Conservation (phyloP, 306 rosid species). For the Trifolium repens region DNA sequence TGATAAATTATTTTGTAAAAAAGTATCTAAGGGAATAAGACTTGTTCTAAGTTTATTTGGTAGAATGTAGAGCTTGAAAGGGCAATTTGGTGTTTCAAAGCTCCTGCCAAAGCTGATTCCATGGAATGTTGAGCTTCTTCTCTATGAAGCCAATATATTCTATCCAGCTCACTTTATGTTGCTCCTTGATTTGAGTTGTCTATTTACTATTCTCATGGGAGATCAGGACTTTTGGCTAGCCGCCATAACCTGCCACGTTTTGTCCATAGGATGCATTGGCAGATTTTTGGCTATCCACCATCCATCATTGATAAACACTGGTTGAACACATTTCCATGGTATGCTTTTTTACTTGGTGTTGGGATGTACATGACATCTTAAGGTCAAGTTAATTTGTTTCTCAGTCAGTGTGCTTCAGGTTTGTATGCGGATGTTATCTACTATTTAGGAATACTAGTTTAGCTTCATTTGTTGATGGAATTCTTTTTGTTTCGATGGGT, state of each 20-base stretch:
- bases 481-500: too few relatives aligned
- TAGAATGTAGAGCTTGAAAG: neutral
- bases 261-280: neutral
- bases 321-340: slow-evolving; percentile 2
- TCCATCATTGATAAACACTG: neutral
- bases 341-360: neutral
- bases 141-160: slow-evolving; percentile 33
- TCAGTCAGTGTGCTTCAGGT: slow-evolving; percentile 49
- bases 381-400: neutral
- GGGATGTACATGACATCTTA: neutral
- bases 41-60: slow-evolving; percentile 32
- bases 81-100: slow-evolving; percentile 1
- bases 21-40: slow-evolving; percentile 40
- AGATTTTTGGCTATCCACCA: neutral
- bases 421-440: too few relatives aligned
- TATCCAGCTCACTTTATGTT: slow-evolving; percentile 1
- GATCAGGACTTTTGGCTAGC: neutral
- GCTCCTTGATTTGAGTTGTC: slow-evolving; percentile 35
- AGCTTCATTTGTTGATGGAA: too few relatives aligned
- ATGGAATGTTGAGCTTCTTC: neutral
- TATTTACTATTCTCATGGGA: slow-evolving; percentile 31
- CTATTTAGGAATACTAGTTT: too few relatives aligned
- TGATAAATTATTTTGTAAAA: slow-evolving; percentile 58
- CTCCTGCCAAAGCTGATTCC: neutral
- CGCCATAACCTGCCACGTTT: neutral